phyloP scores from a whole-genome alignment of 2,329 filamentous ascomycete species.

The Dothideomycetes sp. region DNA sequence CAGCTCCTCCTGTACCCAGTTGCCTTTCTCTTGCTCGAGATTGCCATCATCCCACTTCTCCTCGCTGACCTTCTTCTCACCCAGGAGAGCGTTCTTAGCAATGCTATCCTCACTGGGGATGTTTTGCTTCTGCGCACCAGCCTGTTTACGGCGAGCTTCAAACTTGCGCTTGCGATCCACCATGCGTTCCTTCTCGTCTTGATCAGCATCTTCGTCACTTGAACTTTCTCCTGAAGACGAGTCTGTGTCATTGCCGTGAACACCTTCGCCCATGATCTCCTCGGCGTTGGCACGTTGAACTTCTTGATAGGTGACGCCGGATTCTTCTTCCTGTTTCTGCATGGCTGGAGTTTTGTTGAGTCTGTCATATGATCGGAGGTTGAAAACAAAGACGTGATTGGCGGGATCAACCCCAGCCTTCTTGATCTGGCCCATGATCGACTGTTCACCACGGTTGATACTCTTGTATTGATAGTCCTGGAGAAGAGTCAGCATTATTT shows the following conservation, averaged over 20 bases:
- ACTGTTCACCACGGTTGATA: slow-evolving; percentile 82
- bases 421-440: slow-evolving; percentile 72
- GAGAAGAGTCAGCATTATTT: too few relatives aligned
- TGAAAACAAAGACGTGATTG: slow-evolving; percentile 87
- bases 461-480: slow-evolving; percentile 98
- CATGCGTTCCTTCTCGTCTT: slow-evolving; percentile 26
- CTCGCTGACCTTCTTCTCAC: slow-evolving; percentile 52
- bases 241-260: slow-evolving; percentile 49
- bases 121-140: slow-evolving; percentile 26
- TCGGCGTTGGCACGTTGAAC: slow-evolving; percentile 82
- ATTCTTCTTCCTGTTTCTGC: slow-evolving; percentile 65
- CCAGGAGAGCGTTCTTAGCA: slow-evolving; percentile 76
- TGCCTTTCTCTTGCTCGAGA: slow-evolving; percentile 61
- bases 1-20: slow-evolving; percentile 91
- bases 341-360: slow-evolving; percentile 73
- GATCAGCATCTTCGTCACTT: slow-evolving; percentile 18
- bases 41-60: slow-evolving; percentile 63
- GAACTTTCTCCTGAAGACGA: slow-evolving; percentile 19
- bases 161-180: slow-evolving; percentile 39
- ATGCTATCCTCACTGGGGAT: slow-evolving; percentile 52
- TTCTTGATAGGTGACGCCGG: slow-evolving; percentile 75
- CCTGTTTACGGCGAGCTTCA: slow-evolving; percentile 33
- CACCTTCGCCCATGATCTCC: slow-evolving; percentile 69
- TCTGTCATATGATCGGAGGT: slow-evolving; percentile 84
- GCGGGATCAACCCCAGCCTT: slow-evolving; percentile 66